Evolutionary conservation across 495 filamentous ascomycete genomes (phyloP).

Genomic region (Neurospora africana): DNA sequence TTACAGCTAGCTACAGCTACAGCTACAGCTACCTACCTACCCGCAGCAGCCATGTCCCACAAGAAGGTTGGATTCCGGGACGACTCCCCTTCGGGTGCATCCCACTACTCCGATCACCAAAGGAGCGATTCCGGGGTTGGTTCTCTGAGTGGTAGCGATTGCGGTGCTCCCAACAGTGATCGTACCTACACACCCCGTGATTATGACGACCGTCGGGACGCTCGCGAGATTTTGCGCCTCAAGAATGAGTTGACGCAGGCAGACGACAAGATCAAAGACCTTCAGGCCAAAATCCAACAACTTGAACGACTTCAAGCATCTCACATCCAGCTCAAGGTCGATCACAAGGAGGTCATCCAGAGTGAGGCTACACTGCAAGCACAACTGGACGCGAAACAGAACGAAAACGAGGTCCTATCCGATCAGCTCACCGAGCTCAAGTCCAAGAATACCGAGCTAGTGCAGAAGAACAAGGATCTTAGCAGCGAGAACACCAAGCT

Average conservation of each 20-base stretch:
- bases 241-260: conserved; percentile 10
- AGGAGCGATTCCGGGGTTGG: conserved; percentile 27
- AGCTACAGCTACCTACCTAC: neutral
- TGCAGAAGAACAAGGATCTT: conserved; percentile 76
- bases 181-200: conserved; percentile 11
- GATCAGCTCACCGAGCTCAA: neutral
- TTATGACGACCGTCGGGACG: conserved; percentile 14
- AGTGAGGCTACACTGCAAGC: conserved; percentile 59
- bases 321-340: conserved; percentile 41
- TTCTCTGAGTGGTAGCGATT: conserved; percentile 26
- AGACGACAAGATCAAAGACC: conserved; percentile 12
- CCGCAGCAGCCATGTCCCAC: conserved; percentile 15
- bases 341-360: conserved; percentile 49
- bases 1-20: conserved; percentile 3
- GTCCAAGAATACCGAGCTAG: conserved; percentile 51
- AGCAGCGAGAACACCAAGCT: conserved; percentile 80
- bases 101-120: conserved; percentile 20
- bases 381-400: conserved; percentile 71
- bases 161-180: conserved; percentile 17
- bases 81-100: conserved; percentile 20
- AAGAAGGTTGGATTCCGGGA: conserved; percentile 26
- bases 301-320: conserved; percentile 21
- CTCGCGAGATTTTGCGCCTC: conserved; percentile 13
- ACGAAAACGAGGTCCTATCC: conserved; percentile 57
- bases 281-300: neutral